These are phyloP conservation scores for Xylaria sp. DNA, from an alignment of 495 filamentous ascomycete genomes.

Conservation along the genomic window DNA sequence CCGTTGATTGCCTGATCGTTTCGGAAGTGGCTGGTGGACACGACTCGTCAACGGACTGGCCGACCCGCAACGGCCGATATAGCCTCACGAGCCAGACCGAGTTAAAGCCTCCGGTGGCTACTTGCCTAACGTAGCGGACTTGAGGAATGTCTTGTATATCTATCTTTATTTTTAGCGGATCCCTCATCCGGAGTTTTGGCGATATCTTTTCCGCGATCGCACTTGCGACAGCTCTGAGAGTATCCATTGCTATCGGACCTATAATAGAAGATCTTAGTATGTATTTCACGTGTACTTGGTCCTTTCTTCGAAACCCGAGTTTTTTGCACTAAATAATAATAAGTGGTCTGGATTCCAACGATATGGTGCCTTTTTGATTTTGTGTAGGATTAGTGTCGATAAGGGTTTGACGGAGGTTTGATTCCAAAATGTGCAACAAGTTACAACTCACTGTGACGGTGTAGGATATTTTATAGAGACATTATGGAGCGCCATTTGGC, in stretches of 20 bases:
- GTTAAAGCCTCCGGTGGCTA: background rate
- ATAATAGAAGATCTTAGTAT: slow-evolving; percentile 4
- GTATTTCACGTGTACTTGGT: background rate
- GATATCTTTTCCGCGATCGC: background rate
- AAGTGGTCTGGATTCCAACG: background rate
- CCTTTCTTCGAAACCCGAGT: background rate
- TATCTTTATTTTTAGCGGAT: background rate
- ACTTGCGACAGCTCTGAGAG: background rate
- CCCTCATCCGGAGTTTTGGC: background rate
- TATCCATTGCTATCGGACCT: background rate
- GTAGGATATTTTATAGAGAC: background rate
- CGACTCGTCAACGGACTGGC: background rate
- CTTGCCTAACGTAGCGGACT: background rate
- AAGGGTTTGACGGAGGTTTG: background rate
- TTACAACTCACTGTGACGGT: background rate
- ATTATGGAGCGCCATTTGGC: background rate
- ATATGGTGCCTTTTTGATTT: background rate
- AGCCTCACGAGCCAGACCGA: slow-evolving; percentile 14
- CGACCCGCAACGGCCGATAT: background rate
- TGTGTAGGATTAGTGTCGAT: background rate
- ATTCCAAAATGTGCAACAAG: background rate
- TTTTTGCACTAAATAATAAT: slow-evolving; percentile 10
- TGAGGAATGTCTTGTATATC: background rate
- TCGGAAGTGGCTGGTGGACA: no score
- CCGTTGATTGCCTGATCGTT: no score